Evolutionary conservation across 176 grass and related monocot species (phyloP), one percentile per base, ranked within the genome.

Genomic region (Cocos nucifera): DNA sequence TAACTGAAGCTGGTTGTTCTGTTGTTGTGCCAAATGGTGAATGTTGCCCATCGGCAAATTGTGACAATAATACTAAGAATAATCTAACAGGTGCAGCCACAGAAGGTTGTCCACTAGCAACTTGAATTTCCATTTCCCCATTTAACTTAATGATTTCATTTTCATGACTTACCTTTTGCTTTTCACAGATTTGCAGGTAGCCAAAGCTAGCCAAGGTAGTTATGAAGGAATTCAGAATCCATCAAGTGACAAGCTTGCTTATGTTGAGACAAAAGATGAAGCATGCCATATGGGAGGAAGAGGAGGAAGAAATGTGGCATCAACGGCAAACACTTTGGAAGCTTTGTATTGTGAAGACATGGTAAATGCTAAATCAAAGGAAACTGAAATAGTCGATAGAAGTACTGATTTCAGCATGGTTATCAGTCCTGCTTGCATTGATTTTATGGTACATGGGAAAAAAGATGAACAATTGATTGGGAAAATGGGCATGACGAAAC

Each of bases 21-120:
- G 61, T 39, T 49, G 75, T 62, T 55, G 73, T 74, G 75, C 69
- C 62, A 55, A 77, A 71, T 56, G 68, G 53, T 39, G 67, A 79
- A 63, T 59, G 27, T n/a, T 39, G 26, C 17, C 58, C 2, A 18
- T 39, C 58, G n/a, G 58, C 22, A 19, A 21, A 28, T 62, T 54
- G 28, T 65, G 50, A 44, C 70, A 61, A 50, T 30, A 65, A 58
- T 27, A 29, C 30, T 53, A 22, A 19, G 64, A 54, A 59, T 22
- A 25, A 35, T 50, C 54, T 6, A 15, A 66, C 73, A 57, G 53
- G 61, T 69, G 21, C 14, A 68, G 28, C 19, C 50, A 58, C 57
- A 56, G 77, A 75, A 70, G 53, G 64, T 78, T 44, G 10, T 44
- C 10, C 9, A 12, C 10, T 9, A 44, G 35, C 35, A 9, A 44